Evolutionary conservation across 768 basidiomycete genomes (phyloP).

Genomic region (Daedaleopsis sinensis): DNA sequence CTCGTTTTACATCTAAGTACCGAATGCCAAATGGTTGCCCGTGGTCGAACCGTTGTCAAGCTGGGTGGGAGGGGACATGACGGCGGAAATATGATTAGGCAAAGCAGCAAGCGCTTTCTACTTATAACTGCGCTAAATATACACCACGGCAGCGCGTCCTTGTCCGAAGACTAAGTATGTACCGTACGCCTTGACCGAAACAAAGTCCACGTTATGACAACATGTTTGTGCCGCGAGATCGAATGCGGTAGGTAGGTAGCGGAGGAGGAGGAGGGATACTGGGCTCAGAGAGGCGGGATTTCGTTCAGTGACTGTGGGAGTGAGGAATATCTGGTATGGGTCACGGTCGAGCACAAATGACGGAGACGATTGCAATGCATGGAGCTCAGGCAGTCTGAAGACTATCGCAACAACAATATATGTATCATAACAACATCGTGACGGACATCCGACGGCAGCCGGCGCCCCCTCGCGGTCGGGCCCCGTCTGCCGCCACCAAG

Average conservation of each 20-base stretch:
- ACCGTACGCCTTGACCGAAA: not conserved
- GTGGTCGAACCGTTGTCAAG: too few relatives aligned
- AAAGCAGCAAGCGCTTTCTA: too few relatives aligned
- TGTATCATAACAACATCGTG: slow-evolving; percentile 19
- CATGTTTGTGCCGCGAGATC: not conserved
- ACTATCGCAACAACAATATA: slow-evolving; percentile 14
- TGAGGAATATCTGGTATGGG: not conserved
- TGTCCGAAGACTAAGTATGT: not conserved
- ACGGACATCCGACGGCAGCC: slow-evolving; percentile 4
- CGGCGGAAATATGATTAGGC: not conserved
- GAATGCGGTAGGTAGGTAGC: not conserved
- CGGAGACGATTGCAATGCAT: too few relatives aligned
- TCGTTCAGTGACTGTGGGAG: not conserved
- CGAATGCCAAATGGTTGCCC: too few relatives aligned
- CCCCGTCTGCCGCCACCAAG: not conserved
- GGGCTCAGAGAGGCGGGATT: not conserved
- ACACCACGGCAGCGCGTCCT: slow-evolving; percentile 1
- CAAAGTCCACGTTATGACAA: not conserved
- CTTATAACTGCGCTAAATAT: not conserved
- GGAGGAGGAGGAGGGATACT: not conserved
- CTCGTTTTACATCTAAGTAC: too few relatives aligned
- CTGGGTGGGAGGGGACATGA: too few relatives aligned
- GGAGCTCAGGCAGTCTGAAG: too few relatives aligned
- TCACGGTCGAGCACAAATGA: not conserved
- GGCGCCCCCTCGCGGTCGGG: not conserved